Evolutionary conservation across 345 rosid genomes (phyloP).

Genomic region (Heritiera fomes): DNA sequence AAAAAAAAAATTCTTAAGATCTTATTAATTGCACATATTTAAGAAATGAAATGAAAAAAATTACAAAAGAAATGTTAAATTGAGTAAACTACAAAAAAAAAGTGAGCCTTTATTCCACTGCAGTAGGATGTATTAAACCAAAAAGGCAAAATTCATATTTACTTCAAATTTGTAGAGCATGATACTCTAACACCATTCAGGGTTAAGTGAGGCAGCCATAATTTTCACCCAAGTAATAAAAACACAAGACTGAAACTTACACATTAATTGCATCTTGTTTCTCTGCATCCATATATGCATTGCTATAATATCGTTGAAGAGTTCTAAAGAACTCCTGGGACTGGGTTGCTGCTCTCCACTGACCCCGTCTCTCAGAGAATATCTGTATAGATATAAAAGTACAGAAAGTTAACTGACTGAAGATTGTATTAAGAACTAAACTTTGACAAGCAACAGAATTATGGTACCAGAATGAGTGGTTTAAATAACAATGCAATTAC

Average conservation of each 20-base stretch:
- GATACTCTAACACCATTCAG: background rate
- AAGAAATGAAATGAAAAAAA: slow-evolving; percentile 8
- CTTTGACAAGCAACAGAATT: background rate
- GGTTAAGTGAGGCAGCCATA: background rate
- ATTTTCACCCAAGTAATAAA: slow-evolving; percentile 7
- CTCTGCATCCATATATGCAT: slow-evolving; percentile 92
- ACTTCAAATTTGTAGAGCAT: background rate
- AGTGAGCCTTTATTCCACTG: background rate
- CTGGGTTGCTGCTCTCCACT: slow-evolving; percentile 98
- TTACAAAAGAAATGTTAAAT: slow-evolving; percentile 8
- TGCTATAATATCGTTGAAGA: slow-evolving; percentile 91
- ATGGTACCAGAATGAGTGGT: slow-evolving; percentile 6
- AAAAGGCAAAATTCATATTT: background rate
- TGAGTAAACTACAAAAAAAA: background rate
- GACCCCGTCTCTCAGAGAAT: slow-evolving; percentile 91
- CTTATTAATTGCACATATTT: slow-evolving; percentile 10
- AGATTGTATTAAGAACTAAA: background rate
- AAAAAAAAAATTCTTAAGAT: background rate
- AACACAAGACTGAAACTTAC: slow-evolving; percentile 46
- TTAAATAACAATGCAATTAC: slow-evolving; percentile 2
- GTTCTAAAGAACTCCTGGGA: slow-evolving; percentile 98
- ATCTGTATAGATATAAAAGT: slow-evolving; percentile 51
- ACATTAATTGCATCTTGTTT: slow-evolving; percentile 92
- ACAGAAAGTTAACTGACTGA: slow-evolving; percentile 22
- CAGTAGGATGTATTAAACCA: background rate